Evolutionary conservation across 192 early-diverging fungal genomes (phyloP), one percentile per base, ranked within the genome.

Genomic region (Diversispora epigaea): DNA sequence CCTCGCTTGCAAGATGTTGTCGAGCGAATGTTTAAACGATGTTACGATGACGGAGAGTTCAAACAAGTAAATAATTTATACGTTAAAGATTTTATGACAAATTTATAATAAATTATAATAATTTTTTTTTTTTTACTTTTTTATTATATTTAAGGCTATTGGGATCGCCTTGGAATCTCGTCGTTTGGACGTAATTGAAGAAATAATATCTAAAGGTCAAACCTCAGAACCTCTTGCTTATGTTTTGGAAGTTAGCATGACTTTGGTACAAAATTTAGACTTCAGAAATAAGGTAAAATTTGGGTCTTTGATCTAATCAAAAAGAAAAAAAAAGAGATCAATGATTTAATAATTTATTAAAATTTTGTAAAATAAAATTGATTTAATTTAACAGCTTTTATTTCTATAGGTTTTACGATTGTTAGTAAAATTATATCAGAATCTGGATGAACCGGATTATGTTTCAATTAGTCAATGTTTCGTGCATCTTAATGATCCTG

Each of bases 101-200:
- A n/a, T 43, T n/a, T 44, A 7, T 4, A 8, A 15, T 64, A 44
- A 21, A 44, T 64, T 6, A 7, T 7, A 4, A 44, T 64, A 9
- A 3, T 44, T 64, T n/a, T 43, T 43, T n/a, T 19, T 17, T 46
- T 19, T 47, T 46, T 46, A 46, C 17, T 22, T 67, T 9, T 0
- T 14, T 22, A 47, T 21, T 7, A 21, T 45, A 71, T 43, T 19
- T 4, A 78, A 94, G 87, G 96, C 93, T 15, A 89, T 99, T 75
- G 98, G 98, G 11, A 96, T 99, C 82, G 93, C 97, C 1, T 81
- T 99, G 25, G 98, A 99, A 83, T 82, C 96, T 15, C 87, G 89
- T 76, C 88, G 98, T 61, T 80, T 98, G 74, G 97, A 99, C 78
- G 84, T 96, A 40, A 83, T 99, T 25, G 90, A 98, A 79, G 79